Evolutionary conservation across 2,329 filamentous ascomycete species (phyloP), one percentile per base, ranked within the genome.

Genomic region (Aspergillus uvarum): DNA sequence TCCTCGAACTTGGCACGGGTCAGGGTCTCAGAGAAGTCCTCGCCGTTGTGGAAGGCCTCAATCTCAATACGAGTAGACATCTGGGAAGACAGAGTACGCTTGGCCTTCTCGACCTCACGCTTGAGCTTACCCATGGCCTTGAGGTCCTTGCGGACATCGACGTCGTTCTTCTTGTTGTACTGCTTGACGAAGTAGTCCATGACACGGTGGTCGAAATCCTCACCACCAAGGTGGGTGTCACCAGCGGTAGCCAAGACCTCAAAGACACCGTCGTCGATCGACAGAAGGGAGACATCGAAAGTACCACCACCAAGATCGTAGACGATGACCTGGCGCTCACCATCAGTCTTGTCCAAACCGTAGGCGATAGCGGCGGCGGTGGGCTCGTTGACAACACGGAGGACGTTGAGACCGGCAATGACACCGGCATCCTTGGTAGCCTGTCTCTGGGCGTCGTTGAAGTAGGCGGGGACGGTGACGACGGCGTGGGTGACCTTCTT

Each of bases 51-150:
- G 90, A 99, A 96, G 69, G 91, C 89, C 81, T 99, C 95, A 67
- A 99, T 97, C 83, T 98, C 95, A 70, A 96, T 92, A 70, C 91
- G 90, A 68, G 91, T 91, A 67, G 90, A 92, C 88, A 92, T 93
- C 83, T 96, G 92, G 68, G 91, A 95, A 74, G 91, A 96, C 59
- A 99, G 89, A 71, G 93, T 96, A 76, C 95, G 91, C 90, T 99
- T 99, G 82, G 95, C 95, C 88, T 97, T 97, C 82, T 99, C 95
- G 70, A 95, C 94, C 81, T 98, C 95, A 73, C 95, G 93, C 91
- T 98, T 98, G 72, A 99, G 87, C 85, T 98, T 99, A 83, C 93
- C 92, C 93, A 98, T 98, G 68, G 94, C 89, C 90, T 97, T 97
- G 68, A 89, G 82, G 76, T 98, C 92, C 85, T 96, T 96, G 82